Conservation (phyloP, 2,329 filamentous ascomycete species). For the Neoarthrinium moseri region DNA sequence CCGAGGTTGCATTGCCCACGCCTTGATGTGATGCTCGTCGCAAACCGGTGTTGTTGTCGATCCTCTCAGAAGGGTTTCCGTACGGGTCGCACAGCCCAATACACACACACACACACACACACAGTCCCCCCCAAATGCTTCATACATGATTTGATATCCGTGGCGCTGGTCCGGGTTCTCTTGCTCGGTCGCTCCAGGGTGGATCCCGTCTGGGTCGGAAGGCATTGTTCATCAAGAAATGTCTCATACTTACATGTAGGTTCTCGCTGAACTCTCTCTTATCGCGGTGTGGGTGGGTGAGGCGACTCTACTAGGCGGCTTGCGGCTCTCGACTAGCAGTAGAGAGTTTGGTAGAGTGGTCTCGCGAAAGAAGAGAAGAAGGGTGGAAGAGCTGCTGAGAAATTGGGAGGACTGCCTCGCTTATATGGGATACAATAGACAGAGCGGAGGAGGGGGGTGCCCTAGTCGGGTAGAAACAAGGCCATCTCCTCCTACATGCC, state of each 20-base stretch:
- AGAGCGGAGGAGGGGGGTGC: conserved; percentile 19
- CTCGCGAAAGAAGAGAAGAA: conserved; percentile 30
- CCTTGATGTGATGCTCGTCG: no score
- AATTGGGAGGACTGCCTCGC: conserved; percentile 26
- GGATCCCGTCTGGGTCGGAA: neutral
- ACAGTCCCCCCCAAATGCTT: no score
- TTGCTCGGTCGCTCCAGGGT: no score
- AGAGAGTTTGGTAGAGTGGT: conserved; percentile 21
- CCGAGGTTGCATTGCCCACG: no score
- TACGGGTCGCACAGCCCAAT: no score
- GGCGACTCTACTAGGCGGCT: conserved; percentile 10
- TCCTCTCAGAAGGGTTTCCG: no score
- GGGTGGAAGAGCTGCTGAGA: conserved; percentile 24
- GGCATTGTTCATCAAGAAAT: neutral
- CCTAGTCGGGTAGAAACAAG: conserved; percentile 10
- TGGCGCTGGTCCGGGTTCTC: no score
- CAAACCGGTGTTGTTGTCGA: no score
- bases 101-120: no score
- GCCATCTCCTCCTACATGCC: conserved; percentile 3
- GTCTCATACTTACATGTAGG: conserved; percentile 6
- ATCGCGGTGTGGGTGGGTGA: neutral
- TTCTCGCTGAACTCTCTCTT: conserved; percentile 1
- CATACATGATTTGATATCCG: no score
- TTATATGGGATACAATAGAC: conserved; percentile 30
- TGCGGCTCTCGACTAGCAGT: conserved; percentile 16